Evolutionary conservation across 2,329 filamentous ascomycete species (phyloP), one percentile per base, ranked within the genome.

Genomic region (Pseudocercospora vitis): DNA sequence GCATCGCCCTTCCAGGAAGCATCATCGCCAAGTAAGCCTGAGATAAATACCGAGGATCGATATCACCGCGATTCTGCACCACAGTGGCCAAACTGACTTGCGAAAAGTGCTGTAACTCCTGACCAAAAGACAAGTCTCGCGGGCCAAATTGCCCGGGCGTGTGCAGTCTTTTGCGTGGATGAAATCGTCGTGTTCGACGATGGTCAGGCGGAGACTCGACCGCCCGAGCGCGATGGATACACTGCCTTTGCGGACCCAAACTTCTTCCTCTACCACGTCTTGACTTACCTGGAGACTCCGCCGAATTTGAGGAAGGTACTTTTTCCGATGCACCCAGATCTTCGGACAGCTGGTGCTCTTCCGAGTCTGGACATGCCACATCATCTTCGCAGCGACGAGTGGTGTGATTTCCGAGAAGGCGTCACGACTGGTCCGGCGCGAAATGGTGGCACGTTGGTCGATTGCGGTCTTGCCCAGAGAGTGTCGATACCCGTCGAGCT

Each of bases 171-270:
- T 73, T 86, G 83, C 65, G 81, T 95, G 61, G 90, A 95, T 68
- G 90, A 95, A 73, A 79, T 95, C 24, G 79, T 95, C 47, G 76
- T 95, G 50, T 95, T 88, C 70, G 84, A 92, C 66, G 90, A 95
- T 71, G 80, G 78, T n/a, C 73, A 78, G 50, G 64, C 60, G 26
- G 55, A 51, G 12, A 63, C n/a, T 29, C 59, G 53, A 52, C 61
- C 59, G 26, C 60, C 61, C 71, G 70, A 75, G 42, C 66, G 73
- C 49, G 73, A 77, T 45, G 72, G 74, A 57, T 79, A 80, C 57
- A 90, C 87, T 1, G 87, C 85, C 58, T 87, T 85, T 66, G 77
- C 82, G 11, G 86, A 94, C 65, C 89, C 89, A 1, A 84, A 84
- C 54, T 86, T 91, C 73, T 95, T 92, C 72, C 78, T 95, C 18